Evolutionary conservation across 164 flowering plant genomes (phyloP), one percentile per base, ranked within the genome.

Genomic region (Pachysandra terminalis): DNA sequence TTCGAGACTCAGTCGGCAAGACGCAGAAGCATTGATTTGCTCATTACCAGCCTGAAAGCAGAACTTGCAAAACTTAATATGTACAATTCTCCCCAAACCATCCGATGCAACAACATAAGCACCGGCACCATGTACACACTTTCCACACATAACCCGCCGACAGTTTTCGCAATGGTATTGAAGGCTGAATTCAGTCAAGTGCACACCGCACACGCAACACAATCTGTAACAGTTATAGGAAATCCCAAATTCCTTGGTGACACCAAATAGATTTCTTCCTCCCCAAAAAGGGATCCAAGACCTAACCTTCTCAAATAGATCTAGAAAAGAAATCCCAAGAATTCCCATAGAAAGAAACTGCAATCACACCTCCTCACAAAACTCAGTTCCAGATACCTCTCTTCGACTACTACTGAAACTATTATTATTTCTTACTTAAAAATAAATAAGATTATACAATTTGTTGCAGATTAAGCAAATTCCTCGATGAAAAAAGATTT

Each of bases 221-320:
- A 77, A 80, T 56, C 64, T 81, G 74, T 55, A 68, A 75, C 74
- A 62, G 58, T 63, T 77, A 25, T 51, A 35, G 10, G 76, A 68
- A 82, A 77, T 78, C 66, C 76, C 71, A 45, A 68, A 74, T 59
- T 82, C 73, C 25, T 63, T 58, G 0, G 77, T 67, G 4, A 65
- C 61, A 67, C 73, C 59, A 40, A 61, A 67, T 53, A 59, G 23
- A 63, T 71, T 73, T 19, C 57, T 68, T 59, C 61, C 71, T 58
- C 79, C 79, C 85, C 79, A 77, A 71, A 74, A 69, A n/a, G n/a
- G n/a, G 63, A 90, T 69, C 91, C 90, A 89, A 85, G 83, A 82
- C 76, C 81, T 78, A 78, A 80, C 80, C 73, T 83, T 91, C 28
- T 80, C 79, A 45, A 85, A 70, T 32, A 87, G 78, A 87, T 82